Evolutionary conservation across 2,329 filamentous ascomycete genomes (phyloP).

Genomic region (Orbilia oligospora): DNA sequence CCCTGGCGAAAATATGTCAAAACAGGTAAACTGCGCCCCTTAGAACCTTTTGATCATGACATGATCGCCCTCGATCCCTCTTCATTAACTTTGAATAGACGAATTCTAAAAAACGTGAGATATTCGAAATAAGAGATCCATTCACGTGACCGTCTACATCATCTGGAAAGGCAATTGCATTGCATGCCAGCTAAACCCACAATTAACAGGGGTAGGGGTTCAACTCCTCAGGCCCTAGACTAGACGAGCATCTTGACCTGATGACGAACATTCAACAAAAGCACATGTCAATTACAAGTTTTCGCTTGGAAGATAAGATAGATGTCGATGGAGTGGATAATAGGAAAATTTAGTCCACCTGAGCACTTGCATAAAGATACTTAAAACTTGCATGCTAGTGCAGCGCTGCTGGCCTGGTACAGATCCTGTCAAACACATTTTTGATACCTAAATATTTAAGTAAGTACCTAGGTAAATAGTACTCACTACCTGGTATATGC

Average conservation of each 20-base stretch:
- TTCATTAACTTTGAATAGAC: background rate
- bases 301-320: background rate
- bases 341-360: background rate
- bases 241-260: background rate
- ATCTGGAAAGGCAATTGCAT: background rate
- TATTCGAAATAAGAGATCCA: background rate
- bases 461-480: no score
- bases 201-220: background rate
- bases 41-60: slow-evolving; percentile 12
- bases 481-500: no score
- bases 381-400: slow-evolving; percentile 8
- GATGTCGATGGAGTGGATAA: background rate
- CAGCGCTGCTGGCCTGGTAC: background rate
- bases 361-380: slow-evolving; percentile 12
- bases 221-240: no score
- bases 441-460: slow-evolving; percentile 14
- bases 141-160: slow-evolving; percentile 15
- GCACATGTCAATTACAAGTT: slow-evolving; percentile 14
- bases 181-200: background rate
- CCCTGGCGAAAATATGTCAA: slow-evolving; percentile 10
- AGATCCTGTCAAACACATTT: slow-evolving; percentile 5
- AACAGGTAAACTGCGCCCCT: slow-evolving; percentile 27
- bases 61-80: slow-evolving; percentile 15
- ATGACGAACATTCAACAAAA: slow-evolving; percentile 2
- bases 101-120: background rate